Evolutionary conservation across 768 basidiomycete species (phyloP).

Genomic region (Paxillus involutus): DNA sequence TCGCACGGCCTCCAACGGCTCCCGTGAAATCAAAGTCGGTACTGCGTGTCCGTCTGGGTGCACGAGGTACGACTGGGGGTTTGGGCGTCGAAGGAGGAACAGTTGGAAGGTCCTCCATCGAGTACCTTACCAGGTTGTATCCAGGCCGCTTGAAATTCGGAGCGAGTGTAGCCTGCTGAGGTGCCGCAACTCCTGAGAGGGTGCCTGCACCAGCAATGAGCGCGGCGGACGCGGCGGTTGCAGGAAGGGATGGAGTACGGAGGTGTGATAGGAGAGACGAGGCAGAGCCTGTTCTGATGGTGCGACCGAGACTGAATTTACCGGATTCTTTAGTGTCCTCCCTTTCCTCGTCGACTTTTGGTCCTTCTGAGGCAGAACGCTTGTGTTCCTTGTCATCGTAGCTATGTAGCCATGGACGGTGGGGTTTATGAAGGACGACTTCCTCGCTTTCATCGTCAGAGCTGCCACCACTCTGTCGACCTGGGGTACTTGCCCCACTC

Average conservation of each 20-base stretch:
- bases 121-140: slow-evolving; percentile 62
- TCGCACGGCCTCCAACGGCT: neutral
- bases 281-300: slow-evolving; percentile 16
- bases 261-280: slow-evolving; percentile 25
- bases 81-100: neutral
- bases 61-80: neutral
- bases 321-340: neutral
- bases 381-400: slow-evolving; percentile 5
- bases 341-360: neutral
- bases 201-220: slow-evolving; percentile 71
- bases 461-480: slow-evolving; percentile 17
- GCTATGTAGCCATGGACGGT: slow-evolving; percentile 21
- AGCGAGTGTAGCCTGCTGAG: slow-evolving; percentile 43
- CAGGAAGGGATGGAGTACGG: slow-evolving; percentile 19
- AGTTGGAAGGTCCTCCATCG: slow-evolving; percentile 11
- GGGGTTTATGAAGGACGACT: slow-evolving; percentile 13
- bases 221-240: slow-evolving; percentile 41
- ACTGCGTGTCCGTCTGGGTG: slow-evolving; percentile 9
- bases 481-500: slow-evolving; percentile 22
- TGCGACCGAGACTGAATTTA: slow-evolving; percentile 15
- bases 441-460: slow-evolving; percentile 22
- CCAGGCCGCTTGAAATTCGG: slow-evolving; percentile 65
- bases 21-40: slow-evolving; percentile 10
- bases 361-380: slow-evolving; percentile 1
- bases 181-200: slow-evolving; percentile 61